phyloP scores from a whole-genome alignment of 73 alveolate species.

The Paramecium sonneborni region DNA sequence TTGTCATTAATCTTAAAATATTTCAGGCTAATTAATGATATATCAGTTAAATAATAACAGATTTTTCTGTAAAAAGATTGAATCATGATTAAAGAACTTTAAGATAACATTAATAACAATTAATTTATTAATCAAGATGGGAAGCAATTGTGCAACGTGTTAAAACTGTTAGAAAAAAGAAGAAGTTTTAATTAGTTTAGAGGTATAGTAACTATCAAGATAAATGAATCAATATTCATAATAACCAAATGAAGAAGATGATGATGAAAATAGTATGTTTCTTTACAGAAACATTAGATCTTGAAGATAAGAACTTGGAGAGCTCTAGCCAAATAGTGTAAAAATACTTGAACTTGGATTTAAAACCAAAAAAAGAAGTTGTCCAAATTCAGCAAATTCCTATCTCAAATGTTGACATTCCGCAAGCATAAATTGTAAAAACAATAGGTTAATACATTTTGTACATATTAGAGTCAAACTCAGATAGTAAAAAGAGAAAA shows the following conservation, averaged over 20 bases:
- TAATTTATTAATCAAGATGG: not conserved
- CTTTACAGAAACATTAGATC: not conserved
- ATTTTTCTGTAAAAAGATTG: not conserved
- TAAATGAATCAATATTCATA: conserved; percentile 34
- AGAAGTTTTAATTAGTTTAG: not conserved
- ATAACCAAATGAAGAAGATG: conserved; percentile 46
- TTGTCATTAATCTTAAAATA: not conserved
- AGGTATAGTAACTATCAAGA: not conserved
- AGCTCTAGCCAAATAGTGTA: not conserved
- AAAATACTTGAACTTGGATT: not conserved
- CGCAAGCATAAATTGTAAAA: not conserved
- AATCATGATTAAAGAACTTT: not conserved
- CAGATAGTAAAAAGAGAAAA: conserved; percentile 3
- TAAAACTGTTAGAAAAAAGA: conserved; percentile 31
- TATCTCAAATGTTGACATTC: not conserved
- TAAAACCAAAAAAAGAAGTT: not conserved
- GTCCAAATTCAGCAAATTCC: not conserved
- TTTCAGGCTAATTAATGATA: not conserved
- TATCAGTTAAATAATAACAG: not conserved
- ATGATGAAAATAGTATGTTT: not conserved
- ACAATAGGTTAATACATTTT: not conserved
- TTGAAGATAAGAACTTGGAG: not conserved
- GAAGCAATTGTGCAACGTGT: conserved; percentile 43
- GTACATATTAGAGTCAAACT: not conserved
- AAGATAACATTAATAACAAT: not conserved